Conservation (phyloP, 2,329 filamentous ascomycete genomes). For the Lasiodiplodia hormozganensis region DNA sequence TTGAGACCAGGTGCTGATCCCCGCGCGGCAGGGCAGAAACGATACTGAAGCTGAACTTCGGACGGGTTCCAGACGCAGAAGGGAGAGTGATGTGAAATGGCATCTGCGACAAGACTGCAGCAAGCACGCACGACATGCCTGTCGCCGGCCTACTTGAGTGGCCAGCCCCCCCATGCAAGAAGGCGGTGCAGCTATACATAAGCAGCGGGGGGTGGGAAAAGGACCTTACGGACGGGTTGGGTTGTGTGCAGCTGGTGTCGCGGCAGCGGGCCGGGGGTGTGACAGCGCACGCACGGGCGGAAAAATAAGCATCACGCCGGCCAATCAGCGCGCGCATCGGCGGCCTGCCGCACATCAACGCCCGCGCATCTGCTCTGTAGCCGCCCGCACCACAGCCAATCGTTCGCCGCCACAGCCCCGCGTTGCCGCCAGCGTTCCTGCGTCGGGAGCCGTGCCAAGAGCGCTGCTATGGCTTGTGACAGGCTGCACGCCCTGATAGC, state of each 20-base stretch:
- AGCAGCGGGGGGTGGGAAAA: not conserved
- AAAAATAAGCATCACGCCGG: constrained; percentile 22
- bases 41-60: not conserved
- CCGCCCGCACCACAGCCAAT: constrained; percentile 20
- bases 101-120: not conserved
- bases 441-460: constrained; percentile 11
- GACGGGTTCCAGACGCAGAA: not conserved
- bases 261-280: not conserved
- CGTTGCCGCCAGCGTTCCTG: constrained; percentile 21
- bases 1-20: not conserved
- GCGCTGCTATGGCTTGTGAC: not conserved
- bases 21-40: not conserved
- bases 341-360: constrained; percentile 17
- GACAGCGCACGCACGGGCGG: constrained; percentile 8
- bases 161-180: not conserved
- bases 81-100: not conserved
- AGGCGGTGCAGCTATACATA: not conserved
- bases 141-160: not conserved
- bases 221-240: no score
- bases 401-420: constrained; percentile 13
- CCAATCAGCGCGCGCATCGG: constrained; percentile 11
- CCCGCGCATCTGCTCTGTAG: constrained; percentile 18
- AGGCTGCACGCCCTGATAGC: constrained; percentile 16
- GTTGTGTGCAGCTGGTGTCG: not conserved
- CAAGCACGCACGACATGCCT: not conserved